Evolutionary conservation across 139 green algal species (phyloP), one percentile per base, ranked within the genome.

Genomic region (Trebouxia sp.): DNA sequence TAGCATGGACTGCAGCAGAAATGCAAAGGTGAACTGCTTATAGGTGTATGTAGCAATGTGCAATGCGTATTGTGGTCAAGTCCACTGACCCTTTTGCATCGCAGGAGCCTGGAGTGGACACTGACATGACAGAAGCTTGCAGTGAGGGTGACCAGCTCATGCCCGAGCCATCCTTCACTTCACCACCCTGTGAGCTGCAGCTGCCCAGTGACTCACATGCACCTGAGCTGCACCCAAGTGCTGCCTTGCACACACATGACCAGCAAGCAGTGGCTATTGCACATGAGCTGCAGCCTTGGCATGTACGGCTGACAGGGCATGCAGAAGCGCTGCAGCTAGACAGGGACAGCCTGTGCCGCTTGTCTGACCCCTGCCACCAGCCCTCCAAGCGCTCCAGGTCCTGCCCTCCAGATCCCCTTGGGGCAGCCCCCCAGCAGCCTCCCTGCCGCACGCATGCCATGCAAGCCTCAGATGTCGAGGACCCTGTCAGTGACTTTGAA

Each of bases 331-430:
- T 30, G 35, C 62, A 72, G 62, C 62, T 72, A 35, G 62, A 72
- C 62, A 42, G 32, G 35, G 62, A 72, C 62, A 72, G 62, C 62
- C 62, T 72, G 62, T 72, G 62, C 32, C 62, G 62, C 32, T 15
- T 72, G 12, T 72, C 62, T 45, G 62, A 72, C 35, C 62, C 62
- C 32, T 72, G 62, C 35, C 62, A 72, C 5, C 32, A 72, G 28
- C 62, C 62, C 32, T 72, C 62, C 35, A 72, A 72, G 24, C 62
- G 62, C 32, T 72, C 62, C 12, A 45, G 62, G 35, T 72, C 62
- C 62, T 72, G 62, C 62, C 62, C 62, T 22, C 62, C 62, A 12
- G 62, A 72, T n/a, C 43, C 62, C 35, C 43, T 43, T 45, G 62
- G 62, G 35, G 5, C 62, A 45, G 62, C 32, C 11, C 32, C 62